Evolutionary conservation across 2,329 filamentous ascomycete species (phyloP), one percentile per base, ranked within the genome.

Genomic region (Sphaerulina vaccinii): DNA sequence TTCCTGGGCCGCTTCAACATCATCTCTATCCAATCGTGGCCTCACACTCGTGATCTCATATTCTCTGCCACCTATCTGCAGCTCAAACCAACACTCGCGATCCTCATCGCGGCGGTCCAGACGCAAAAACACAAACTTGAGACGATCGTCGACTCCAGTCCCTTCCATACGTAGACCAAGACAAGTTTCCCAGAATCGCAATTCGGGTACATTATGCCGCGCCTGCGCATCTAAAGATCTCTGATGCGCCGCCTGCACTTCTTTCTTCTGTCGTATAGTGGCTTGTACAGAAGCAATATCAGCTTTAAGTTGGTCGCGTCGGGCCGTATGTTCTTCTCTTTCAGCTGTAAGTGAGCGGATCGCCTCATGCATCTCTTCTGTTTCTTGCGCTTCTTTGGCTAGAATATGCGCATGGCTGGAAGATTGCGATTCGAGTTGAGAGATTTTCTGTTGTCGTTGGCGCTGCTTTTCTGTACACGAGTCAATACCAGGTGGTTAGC

Each of bases 101-200:
- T 91, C 88, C 86, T 88, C 91, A 67, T 93, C 86, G 64, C 84
- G 82, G 74, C 95, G 90, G 66, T 95, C 84, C 39, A 97, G 77
- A 69, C 95, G 88, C 22, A 84, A 87, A 67, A 90, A 99, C 2
- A 93, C 81, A 69, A 99, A 96, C 71, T 92, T 92, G 62, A 99
- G 77, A 21, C 88, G 81, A 71, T 96, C 91, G 57, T 88, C 85
- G 13, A 62, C 57, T 3, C 67, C 66, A 0, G 88, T 88, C 1
- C 92, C 92, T 67, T 97, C 92, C 65, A 99, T 95, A 55, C 87
- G 79, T 67, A 97, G 71, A 52, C 92, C 91, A 54, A 99, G 76
- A 68, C 92, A 93, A 49, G 86, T 87, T 69, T 95, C 88, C 93
- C 93, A 99, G 68, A 97, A 97, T 61, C 91, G 88, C 39, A 99